phyloP scores from a whole-genome alignment of 73 alveolate genomes.

The Diophrys appendiculata region DNA sequence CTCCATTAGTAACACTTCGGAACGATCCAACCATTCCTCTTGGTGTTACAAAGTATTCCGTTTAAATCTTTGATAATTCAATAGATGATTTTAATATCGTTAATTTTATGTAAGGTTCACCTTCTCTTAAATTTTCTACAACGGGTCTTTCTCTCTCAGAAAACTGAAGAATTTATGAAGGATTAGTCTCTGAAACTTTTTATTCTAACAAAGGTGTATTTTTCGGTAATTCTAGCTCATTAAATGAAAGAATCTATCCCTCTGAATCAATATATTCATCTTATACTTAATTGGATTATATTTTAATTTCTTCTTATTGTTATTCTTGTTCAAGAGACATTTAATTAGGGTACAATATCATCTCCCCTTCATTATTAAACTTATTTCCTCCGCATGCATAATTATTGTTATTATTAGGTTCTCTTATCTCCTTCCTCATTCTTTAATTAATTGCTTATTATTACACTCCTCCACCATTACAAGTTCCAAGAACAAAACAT shows the following conservation, averaged over 20 bases:
- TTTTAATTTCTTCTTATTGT: background rate
- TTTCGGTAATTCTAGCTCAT: background rate
- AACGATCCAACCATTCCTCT: slow-evolving; percentile 42
- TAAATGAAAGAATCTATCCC: background rate
- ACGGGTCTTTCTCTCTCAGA: background rate
- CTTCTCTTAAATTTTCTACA: background rate
- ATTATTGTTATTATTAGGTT: too few relatives aligned
- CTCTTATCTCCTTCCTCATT: too few relatives aligned
- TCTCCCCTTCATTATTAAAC: background rate
- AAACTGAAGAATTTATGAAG: background rate
- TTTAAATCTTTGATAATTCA: slow-evolving; percentile 19
- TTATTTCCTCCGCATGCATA: background rate
- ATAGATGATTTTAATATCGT: slow-evolving; percentile 27
- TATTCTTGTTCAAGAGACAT: background rate
- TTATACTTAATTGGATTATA: background rate
- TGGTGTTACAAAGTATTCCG: slow-evolving; percentile 32
- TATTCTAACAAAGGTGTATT: too few relatives aligned
- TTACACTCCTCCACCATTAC: too few relatives aligned
- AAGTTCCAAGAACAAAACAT: too few relatives aligned
- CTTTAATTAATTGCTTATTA: too few relatives aligned
- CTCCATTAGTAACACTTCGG: slow-evolving; percentile 26
- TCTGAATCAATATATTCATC: background rate
- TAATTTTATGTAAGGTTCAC: slow-evolving; percentile 7
- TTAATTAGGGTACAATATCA: background rate
- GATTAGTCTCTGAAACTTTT: background rate